Conservation (phyloP, 2,329 filamentous ascomycete genomes). For the Knoxdaviesia proteae region DNA sequence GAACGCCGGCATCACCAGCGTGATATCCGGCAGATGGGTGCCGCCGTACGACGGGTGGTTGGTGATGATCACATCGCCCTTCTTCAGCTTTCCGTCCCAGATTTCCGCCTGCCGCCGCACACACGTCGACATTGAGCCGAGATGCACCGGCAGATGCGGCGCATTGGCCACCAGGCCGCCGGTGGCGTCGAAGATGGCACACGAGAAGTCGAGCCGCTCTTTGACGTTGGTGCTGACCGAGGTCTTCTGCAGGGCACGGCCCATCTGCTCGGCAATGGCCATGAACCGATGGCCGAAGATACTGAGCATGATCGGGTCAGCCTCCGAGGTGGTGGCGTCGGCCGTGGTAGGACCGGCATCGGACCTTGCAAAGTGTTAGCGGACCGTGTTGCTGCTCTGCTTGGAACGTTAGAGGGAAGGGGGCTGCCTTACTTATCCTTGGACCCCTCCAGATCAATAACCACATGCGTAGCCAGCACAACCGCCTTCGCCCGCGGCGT, state of each 20-base stretch:
- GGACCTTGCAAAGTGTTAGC: no score
- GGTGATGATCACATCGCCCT: slow-evolving; percentile 62
- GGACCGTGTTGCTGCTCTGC: neutral
- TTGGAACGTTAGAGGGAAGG: neutral
- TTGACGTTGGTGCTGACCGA: slow-evolving; percentile 68
- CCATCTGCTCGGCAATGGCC: slow-evolving; percentile 75
- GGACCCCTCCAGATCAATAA: slow-evolving; percentile 59
- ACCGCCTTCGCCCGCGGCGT: slow-evolving; percentile 58
- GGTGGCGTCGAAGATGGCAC: slow-evolving; percentile 55
- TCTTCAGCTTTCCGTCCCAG: slow-evolving; percentile 57
- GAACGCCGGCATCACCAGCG: slow-evolving; percentile 62
- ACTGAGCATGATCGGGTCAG: slow-evolving; percentile 55
- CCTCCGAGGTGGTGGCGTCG: neutral
- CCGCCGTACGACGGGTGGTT: slow-evolving; percentile 72
- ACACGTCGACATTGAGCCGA: slow-evolving; percentile 68
- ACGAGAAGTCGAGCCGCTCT: slow-evolving; percentile 65
- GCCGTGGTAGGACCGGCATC: neutral
- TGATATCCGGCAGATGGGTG: slow-evolving; percentile 67
- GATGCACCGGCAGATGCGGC: slow-evolving; percentile 60
- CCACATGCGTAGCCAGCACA: slow-evolving; percentile 67
- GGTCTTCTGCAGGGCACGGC: slow-evolving; percentile 58
- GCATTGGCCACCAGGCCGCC: slow-evolving; percentile 62
- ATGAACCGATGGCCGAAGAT: slow-evolving; percentile 73
- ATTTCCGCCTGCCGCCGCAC: slow-evolving; percentile 60
- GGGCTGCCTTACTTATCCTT: slow-evolving; percentile 12